Base-by-base conservation (phyloP, 306 rosid genomes). In the Fragaria vesca region DNA sequence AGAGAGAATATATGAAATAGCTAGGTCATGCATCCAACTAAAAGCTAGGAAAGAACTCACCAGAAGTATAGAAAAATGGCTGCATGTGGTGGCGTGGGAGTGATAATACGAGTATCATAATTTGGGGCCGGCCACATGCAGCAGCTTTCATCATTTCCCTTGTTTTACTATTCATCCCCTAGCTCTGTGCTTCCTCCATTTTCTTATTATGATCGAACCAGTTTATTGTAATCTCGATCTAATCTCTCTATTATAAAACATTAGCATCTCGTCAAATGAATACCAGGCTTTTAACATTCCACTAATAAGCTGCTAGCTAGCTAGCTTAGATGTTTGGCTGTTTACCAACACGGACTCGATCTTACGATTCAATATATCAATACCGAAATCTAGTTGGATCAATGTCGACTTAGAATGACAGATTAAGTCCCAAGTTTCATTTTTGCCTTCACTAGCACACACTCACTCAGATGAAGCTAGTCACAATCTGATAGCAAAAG, bases 51-150 rank as follows among this genome's bases (percentile, higher is more conserved):
- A 78, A 82, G 81, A 48, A 52, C 62, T 60, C 11, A 26, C 57
- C 28, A 69, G 83, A 80, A 71, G 45, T 66, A 77, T 86, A 63
- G 88, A 87, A 87, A 82, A 74, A 55, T 81, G 88, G 84, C 81
- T 88, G 85, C 92, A 89, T 89, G 89, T 87, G 96, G 90, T 81
- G 83, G 90, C 81, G 87, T 87, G 89, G 83, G 96, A 84, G 90
- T 87, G 89, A 91, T 82, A 79, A 63, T 55, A 45, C 48, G 48
- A 45, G 58, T 86, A 87, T 12, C 76, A 32, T 32, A 8, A 12
- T 76, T 76, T 28, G 72, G 85, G 91, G 90, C 91, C 93, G 81
- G 88, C 91, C 93, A 84, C 84, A 84, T 58, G 79, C 72, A 10
- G 58, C 76, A 15, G 58, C 76, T 24, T 51, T 72, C 74, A 55